Conservation (phyloP, 2,329 filamentous ascomycete genomes). For the Lecanoromycetidae sp. region DNA sequence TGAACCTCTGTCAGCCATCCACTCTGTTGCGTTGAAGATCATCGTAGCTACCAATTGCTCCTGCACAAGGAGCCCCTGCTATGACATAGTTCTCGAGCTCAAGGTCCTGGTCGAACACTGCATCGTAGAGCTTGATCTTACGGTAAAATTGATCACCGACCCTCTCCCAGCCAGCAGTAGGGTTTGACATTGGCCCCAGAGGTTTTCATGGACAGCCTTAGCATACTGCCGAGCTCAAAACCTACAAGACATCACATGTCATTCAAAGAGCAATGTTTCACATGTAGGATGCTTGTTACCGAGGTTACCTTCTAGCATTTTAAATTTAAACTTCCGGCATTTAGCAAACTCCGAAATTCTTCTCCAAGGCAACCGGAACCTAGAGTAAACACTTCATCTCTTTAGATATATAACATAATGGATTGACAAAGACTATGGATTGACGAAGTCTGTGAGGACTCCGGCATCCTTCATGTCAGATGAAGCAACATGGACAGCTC, state of each 20-base stretch:
- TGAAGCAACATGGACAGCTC: slow-evolving; percentile 22
- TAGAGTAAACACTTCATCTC: too few relatives aligned
- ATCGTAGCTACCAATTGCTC: slow-evolving; percentile 64
- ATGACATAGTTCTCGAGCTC: slow-evolving; percentile 93
- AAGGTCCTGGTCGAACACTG: slow-evolving; percentile 81
- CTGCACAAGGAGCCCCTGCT: slow-evolving; percentile 82
- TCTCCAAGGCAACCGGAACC: too few relatives aligned
- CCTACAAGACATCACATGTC: neutral
- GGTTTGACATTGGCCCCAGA: slow-evolving; percentile 33
- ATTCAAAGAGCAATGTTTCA: neutral
- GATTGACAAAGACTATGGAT: too few relatives aligned
- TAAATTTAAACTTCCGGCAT: too few relatives aligned
- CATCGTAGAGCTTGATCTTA: slow-evolving; percentile 85
- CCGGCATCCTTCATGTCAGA: neutral
- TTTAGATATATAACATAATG: too few relatives aligned
- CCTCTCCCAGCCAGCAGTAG: slow-evolving; percentile 86
- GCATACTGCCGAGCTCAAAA: neutral
- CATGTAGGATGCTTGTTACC: neutral
- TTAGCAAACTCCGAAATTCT: too few relatives aligned
- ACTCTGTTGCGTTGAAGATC: neutral
- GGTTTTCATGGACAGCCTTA: neutral
- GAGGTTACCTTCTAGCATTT: too few relatives aligned
- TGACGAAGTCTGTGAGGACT: too few relatives aligned
- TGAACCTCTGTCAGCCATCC: slow-evolving; percentile 28
- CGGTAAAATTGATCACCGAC: slow-evolving; percentile 91